These are phyloP conservation scores for Dentipellis fragilis DNA, from an alignment of 768 basidiomycete species.

Conservation along the genomic window DNA sequence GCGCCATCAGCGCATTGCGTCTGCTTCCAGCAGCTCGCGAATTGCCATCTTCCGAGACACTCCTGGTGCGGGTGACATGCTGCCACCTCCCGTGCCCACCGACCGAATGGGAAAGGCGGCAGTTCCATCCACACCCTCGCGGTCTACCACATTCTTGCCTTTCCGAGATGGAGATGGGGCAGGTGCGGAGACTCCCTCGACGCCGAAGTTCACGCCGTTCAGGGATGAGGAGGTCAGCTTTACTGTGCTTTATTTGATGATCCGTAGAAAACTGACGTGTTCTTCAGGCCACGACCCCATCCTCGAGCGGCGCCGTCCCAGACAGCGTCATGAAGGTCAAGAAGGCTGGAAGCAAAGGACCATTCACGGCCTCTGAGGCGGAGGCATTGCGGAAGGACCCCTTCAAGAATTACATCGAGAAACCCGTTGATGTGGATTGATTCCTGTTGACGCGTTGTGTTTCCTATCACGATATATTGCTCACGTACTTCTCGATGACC, in stretches of 20 bases:
- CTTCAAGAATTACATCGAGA: slow-evolving; percentile 57
- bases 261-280: slow-evolving; percentile 3
- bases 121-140: slow-evolving; percentile 25
- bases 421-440: slow-evolving; percentile 7
- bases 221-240: slow-evolving; percentile 50
- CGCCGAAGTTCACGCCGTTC: slow-evolving; percentile 61
- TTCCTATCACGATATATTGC: background rate
- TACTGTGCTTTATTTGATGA: background rate
- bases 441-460: background rate
- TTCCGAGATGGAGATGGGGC: slow-evolving; percentile 18
- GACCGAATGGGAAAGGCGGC: slow-evolving; percentile 18
- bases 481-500: background rate
- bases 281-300: slow-evolving; percentile 18
- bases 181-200: slow-evolving; percentile 25
- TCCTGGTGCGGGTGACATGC: slow-evolving; percentile 24
- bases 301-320: slow-evolving; percentile 24
- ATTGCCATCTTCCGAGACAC: slow-evolving; percentile 59
- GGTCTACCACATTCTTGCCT: slow-evolving; percentile 13
- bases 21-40: slow-evolving; percentile 34
- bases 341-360: slow-evolving; percentile 29
- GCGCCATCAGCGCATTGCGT: slow-evolving; percentile 41
- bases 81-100: slow-evolving; percentile 29
- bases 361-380: slow-evolving; percentile 47
- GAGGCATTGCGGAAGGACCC: slow-evolving; percentile 75
- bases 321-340: slow-evolving; percentile 65